Evolutionary conservation across 768 basidiomycete genomes (phyloP).

Genomic region (Termitomyces sp.): DNA sequence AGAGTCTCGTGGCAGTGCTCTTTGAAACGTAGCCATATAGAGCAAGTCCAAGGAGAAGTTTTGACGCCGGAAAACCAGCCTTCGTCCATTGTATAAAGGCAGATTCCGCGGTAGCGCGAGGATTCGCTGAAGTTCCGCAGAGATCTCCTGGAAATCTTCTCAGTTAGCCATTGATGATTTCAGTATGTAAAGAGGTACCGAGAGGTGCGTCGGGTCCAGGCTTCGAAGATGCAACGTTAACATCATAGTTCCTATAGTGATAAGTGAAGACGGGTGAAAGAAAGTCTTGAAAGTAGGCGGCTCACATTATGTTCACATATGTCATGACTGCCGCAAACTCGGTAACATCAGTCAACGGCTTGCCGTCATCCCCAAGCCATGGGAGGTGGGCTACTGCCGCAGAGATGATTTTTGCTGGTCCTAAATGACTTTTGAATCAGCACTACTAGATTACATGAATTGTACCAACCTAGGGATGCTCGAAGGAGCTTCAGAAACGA

Average conservation of each 20-base stretch:
- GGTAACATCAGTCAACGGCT: constrained; percentile 60
- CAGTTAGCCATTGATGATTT: background rate
- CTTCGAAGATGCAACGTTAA: constrained; percentile 55
- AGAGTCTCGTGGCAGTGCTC: constrained; percentile 34
- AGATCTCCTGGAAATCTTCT: constrained; percentile 36
- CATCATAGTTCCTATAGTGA: constrained; percentile 67
- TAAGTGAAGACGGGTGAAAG: constrained; percentile 20
- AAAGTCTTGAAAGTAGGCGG: background rate
- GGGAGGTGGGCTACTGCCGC: constrained; percentile 69
- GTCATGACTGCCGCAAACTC: constrained; percentile 62
- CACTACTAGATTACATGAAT: background rate
- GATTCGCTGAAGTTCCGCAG: constrained; percentile 61
- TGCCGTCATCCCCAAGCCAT: constrained; percentile 63
- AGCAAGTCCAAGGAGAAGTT: constrained; percentile 70
- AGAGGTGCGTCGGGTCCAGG: constrained; percentile 81
- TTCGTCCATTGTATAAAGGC: constrained; percentile 62
- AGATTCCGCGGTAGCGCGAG: constrained; percentile 61
- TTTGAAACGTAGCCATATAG: constrained; percentile 66
- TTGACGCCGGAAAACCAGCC: constrained; percentile 64
- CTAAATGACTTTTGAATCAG: constrained; percentile 23
- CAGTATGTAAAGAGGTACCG: constrained; percentile 24
- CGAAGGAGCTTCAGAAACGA: constrained; percentile 59
- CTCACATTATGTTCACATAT: constrained; percentile 65
- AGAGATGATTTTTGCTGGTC: constrained; percentile 59
- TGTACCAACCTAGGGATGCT: constrained; percentile 43